phyloP scores from a whole-genome alignment of 192 early-diverging fungal genomes.

The Linnemannia elongata region DNA sequence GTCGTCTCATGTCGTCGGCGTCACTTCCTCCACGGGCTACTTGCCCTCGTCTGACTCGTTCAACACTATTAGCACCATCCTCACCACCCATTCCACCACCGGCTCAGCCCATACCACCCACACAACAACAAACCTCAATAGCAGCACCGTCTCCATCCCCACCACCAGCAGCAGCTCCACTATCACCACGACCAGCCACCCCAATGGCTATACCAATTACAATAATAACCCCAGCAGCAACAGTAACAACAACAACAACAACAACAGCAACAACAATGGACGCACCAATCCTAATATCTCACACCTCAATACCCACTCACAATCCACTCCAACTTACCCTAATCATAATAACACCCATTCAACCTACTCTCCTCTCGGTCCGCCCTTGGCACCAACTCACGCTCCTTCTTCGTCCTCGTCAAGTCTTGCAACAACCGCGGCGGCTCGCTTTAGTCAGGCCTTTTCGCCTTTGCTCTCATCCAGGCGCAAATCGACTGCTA shows the following conservation, averaged over 20 bases:
- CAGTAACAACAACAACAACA: background rate
- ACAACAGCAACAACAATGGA: constrained; percentile 3
- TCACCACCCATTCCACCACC: constrained; percentile 3
- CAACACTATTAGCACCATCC: constrained; percentile 11
- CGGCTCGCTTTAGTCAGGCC: constrained; percentile 39
- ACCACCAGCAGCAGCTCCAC: background rate
- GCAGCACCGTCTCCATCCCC: background rate
- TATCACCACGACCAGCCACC: background rate
- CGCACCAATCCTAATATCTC: background rate
- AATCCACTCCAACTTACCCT: constrained; percentile 1
- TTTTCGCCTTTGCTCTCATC: constrained; percentile 48
- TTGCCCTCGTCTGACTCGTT: constrained; percentile 4
- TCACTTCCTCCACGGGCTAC: background rate
- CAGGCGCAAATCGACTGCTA: constrained; percentile 37
- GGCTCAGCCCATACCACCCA: background rate
- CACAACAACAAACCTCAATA: background rate
- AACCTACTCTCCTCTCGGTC: constrained; percentile 3
- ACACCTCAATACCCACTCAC: background rate
- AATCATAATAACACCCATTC: constrained; percentile 9
- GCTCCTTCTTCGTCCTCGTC: constrained; percentile 7
- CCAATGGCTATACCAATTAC: background rate
- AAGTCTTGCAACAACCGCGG: constrained; percentile 35
- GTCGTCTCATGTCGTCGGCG: background rate
- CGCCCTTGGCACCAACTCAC: constrained; percentile 23
- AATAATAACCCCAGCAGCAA: background rate